These are phyloP conservation scores for Trametes punicea DNA, from an alignment of 768 basidiomycete species.

Conservation along the genomic window DNA sequence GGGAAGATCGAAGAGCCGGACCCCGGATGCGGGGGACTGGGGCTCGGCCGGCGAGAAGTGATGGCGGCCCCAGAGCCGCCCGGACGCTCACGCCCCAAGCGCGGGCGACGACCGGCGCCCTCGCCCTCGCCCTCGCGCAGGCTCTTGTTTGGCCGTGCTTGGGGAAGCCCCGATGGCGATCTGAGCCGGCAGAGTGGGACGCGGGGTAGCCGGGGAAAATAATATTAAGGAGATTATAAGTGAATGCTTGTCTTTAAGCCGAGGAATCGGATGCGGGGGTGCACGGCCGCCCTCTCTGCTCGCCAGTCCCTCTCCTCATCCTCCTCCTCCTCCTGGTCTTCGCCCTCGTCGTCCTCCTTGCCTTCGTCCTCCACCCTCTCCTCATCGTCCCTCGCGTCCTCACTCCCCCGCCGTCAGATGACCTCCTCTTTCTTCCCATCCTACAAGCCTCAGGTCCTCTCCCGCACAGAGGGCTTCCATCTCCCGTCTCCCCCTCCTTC, in stretches of 20 bases:
- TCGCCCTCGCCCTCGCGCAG: background rate
- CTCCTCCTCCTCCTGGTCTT: background rate
- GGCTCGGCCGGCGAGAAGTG: constrained; percentile 16
- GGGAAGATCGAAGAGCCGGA: constrained; percentile 13
- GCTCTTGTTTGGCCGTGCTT: constrained; percentile 8
- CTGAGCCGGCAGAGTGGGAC: constrained; percentile 6
- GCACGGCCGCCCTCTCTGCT: constrained; percentile 15
- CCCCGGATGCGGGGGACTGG: constrained; percentile 14
- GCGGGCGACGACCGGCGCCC: background rate
- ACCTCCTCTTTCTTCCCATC: constrained; percentile 26
- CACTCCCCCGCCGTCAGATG: constrained; percentile 17
- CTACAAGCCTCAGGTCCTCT: constrained; percentile 53
- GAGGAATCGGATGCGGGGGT: constrained; percentile 14
- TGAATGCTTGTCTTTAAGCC: constrained; percentile 19
- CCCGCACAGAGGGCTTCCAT: constrained; percentile 73
- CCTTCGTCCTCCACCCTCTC: background rate
- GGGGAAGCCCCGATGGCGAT: background rate
- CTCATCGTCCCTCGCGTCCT: background rate
- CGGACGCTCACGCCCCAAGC: background rate
- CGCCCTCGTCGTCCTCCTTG: background rate
- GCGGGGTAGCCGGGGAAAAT: constrained; percentile 15
- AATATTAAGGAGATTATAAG: constrained; percentile 17
- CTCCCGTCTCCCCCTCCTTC: constrained; percentile 44
- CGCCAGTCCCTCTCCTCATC: background rate
- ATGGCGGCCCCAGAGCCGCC: constrained; percentile 7